Evolutionary conservation across 768 basidiomycete species (phyloP), one percentile per base, ranked within the genome.

Genomic region (Suillus paluster): DNA sequence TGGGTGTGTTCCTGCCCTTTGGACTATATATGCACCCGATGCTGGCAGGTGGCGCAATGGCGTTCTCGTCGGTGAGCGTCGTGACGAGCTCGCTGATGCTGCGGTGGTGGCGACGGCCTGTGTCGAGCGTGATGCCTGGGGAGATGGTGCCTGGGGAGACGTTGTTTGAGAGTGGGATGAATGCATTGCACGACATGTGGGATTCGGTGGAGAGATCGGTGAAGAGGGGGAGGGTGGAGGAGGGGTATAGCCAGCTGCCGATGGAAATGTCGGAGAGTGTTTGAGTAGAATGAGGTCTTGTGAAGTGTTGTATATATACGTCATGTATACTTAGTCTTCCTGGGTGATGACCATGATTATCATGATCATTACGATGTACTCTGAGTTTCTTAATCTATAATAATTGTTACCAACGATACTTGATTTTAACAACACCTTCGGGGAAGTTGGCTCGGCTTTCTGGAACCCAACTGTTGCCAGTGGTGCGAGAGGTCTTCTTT

Each of bases 11-110:
- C 79, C 82, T 99, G 14, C 97, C 97, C 0, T 84, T 94, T 73
- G 95, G 95, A 15, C 66, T 97, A 33, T 94, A 95, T 74, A 87
- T 99, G 72, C 97, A 95, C 68, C 97, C 97, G 10, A 99, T 99
- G 97, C 87, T 95, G 79, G 95, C 97, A 0, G 97, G 94, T n/a
- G 94, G 90, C 3, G 96, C 96, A 30, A 99, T 99, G 97, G 97
- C 97, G 27, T 95, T 95, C 75, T 96, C 94, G 38, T 94, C 91
- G 67, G 97, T 99, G 41, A 95, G 93, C 66, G 97, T 99, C 57
- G 97, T 99, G 17, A 87, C 86, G 30, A 95, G 92, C 63, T 95
- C 93, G 62, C 78, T 99, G 71, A 86, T 91, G 50, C 81, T 99
- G 64, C 90, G 84, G 70, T 87, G 89, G 84, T 97, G 95, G 95